Base-by-base conservation (phyloP, 805 yeast species). In the Blastobotrys americana region DNA sequence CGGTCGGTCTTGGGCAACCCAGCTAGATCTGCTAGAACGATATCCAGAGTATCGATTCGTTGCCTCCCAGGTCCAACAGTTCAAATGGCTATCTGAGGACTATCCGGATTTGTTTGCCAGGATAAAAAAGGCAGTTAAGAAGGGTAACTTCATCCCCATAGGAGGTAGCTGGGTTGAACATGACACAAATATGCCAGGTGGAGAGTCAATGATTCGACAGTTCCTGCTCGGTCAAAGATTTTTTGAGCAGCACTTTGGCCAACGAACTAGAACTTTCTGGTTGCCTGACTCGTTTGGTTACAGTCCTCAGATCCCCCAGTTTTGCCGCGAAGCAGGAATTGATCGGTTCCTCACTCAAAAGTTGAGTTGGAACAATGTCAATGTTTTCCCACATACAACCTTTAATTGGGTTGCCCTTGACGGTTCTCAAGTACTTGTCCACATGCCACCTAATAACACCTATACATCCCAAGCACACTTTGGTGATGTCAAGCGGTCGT, bases 121-220 rank as follows among this genome's bases (percentile, higher is more conserved):
- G 44, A 71, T 85, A 33, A 73, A 84, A 52, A 51, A 63, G 27
- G 84, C 83, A 42, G 81, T 82, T 44, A 69, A 74, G 39, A 76
- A 77, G 17, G 84, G 84, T 42, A 82, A 84, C 52, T 90, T 90
- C 56, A 72, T 89, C 40, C 95, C 96, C 8, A 76, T 93, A 48
- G 98, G 98, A 42, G 98, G 98, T 4, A 79, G 96, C 0, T 90
- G 97, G 97, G 97, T 93, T 36, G 98, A 90, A 65, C 82, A 87
- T 61, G 98, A 90, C 62, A 90, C 97, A 8, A 90, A 90, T 64
- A 72, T 90, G 67, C 98, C 98, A n/a, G 71, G 77, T 50, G 97
- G 97, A 37, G 98, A 90, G 64, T 82, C 96, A 0, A 69, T 90
- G 45, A 79, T 80, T 4, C 76, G 98, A 52, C 98, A 90, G 59